These are phyloP conservation scores for Stachybotrys echinatus DNA, from an alignment of 2,329 filamentous ascomycete species.

Conservation along the genomic window DNA sequence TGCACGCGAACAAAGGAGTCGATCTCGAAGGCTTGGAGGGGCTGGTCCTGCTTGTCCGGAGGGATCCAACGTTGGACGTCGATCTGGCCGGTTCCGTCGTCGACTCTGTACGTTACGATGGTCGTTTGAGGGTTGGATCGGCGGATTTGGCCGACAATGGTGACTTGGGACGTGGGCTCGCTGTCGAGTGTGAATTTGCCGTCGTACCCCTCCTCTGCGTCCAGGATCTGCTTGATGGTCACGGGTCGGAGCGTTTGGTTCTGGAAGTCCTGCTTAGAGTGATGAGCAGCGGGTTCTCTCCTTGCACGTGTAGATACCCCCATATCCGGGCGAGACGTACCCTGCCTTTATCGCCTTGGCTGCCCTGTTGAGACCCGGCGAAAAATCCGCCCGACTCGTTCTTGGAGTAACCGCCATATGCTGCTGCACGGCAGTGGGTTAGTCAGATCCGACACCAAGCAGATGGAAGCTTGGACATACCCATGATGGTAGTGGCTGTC, in stretches of 20 bases:
- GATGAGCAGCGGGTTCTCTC: no score
- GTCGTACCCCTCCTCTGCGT: slow-evolving; percentile 69
- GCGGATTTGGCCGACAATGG: slow-evolving; percentile 86
- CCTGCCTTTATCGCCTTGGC: slow-evolving; percentile 43
- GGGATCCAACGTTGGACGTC: slow-evolving; percentile 90
- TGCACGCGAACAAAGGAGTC: slow-evolving; percentile 82
- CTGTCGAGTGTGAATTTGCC: slow-evolving; percentile 82
- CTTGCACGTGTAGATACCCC: no score
- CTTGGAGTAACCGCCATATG: slow-evolving; percentile 44
- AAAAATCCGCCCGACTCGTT: slow-evolving; percentile 60
- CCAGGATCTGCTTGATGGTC: slow-evolving; percentile 90
- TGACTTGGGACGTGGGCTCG: slow-evolving; percentile 62
- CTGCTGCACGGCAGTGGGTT: slow-evolving; percentile 26
- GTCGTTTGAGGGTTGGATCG: slow-evolving; percentile 81
- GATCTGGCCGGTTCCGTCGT: slow-evolving; percentile 89
- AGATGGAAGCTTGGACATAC: slow-evolving; percentile 16
- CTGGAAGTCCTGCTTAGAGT: slow-evolving; percentile 22
- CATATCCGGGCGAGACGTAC: slow-evolving; percentile 25
- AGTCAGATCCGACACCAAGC: neutral
- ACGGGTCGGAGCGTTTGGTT: slow-evolving; percentile 89
- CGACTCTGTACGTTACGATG: slow-evolving; percentile 86
- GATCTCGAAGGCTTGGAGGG: slow-evolving; percentile 53
- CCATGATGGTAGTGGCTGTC: slow-evolving; percentile 23
- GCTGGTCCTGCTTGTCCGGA: slow-evolving; percentile 46
- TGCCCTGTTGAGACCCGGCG: slow-evolving; percentile 54